These are phyloP conservation scores for Fusarium haematococcum DNA, from an alignment of 2,329 filamentous ascomycete species.

Conservation along the genomic window DNA sequence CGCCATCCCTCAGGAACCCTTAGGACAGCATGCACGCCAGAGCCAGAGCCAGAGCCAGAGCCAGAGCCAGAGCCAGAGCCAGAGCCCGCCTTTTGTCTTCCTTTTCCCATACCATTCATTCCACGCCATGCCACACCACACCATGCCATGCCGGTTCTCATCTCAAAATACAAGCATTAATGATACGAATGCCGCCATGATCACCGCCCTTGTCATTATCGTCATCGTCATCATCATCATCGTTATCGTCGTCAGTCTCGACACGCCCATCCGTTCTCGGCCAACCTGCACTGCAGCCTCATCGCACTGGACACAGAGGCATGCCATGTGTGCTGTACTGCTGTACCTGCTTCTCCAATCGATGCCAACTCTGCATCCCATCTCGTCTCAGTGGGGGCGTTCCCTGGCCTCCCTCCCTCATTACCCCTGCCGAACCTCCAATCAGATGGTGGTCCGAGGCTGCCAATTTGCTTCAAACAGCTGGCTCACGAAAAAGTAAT, in stretches of 20 bases:
- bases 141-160: not conserved
- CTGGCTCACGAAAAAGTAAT: conserved; percentile 71
- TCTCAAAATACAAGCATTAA: conserved; percentile 5
- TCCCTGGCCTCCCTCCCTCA: not conserved
- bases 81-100: not conserved
- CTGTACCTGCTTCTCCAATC: not conserved
- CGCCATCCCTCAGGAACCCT: not conserved
- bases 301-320: not conserved
- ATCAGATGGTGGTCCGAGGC: conserved; percentile 46
- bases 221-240: conserved; percentile 23
- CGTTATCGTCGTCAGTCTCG: conserved; percentile 10
- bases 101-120: not conserved
- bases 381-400: not conserved
- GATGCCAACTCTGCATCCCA: not conserved
- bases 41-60: not conserved
- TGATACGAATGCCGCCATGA: not conserved
- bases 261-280: not conserved
- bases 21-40: not conserved
- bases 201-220: conserved; percentile 26
- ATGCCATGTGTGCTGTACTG: not conserved
- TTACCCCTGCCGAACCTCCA: not conserved
- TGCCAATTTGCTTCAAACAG: conserved; percentile 69
- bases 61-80: not conserved
- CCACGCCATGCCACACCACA: not conserved
- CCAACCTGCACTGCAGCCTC: conserved; percentile 26